A percentile compares a stretch with the other conserved stretches of the same genome.
Conservation (phyloP, 106 monocot species). For the Dendrobium nobile region DNA sequence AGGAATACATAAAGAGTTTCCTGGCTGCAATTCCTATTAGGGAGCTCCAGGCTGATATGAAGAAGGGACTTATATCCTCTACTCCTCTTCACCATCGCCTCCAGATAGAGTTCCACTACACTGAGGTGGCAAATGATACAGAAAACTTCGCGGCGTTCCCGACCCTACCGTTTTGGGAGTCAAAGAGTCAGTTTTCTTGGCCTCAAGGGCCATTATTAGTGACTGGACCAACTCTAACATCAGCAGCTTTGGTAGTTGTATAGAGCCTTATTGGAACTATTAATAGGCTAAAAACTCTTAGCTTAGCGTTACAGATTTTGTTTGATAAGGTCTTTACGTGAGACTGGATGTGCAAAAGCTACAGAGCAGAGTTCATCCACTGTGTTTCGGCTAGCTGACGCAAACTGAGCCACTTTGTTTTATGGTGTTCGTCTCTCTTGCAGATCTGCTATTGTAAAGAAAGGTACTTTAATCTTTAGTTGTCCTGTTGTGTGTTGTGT, state of each 20-base stretch:
- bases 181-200: neutral
- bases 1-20: constrained; percentile 83
- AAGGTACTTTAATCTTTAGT: neutral
- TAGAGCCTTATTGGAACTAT: neutral
- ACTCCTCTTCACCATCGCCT: constrained; percentile 63
- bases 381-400: neutral
- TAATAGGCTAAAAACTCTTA: neutral
- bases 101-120: constrained; percentile 89
- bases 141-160: neutral
- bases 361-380: neutral
- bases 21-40: constrained; percentile 73
- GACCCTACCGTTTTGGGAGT: neutral
- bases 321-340: neutral
- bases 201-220: neutral
- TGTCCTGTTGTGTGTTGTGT: neutral
- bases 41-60: constrained; percentile 69
- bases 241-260: constrained; percentile 5
- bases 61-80: constrained; percentile 49
- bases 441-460: neutral
- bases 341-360: neutral
- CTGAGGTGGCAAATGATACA: neutral
- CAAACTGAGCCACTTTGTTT: neutral
- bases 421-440: neutral
- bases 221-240: neutral
- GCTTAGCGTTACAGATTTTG: neutral